Percentiles rank a stretch among this genome's conserved stretches.
phyloP scores from a whole-genome alignment of 257 asterid species.

The Primulina tabacum region DNA sequence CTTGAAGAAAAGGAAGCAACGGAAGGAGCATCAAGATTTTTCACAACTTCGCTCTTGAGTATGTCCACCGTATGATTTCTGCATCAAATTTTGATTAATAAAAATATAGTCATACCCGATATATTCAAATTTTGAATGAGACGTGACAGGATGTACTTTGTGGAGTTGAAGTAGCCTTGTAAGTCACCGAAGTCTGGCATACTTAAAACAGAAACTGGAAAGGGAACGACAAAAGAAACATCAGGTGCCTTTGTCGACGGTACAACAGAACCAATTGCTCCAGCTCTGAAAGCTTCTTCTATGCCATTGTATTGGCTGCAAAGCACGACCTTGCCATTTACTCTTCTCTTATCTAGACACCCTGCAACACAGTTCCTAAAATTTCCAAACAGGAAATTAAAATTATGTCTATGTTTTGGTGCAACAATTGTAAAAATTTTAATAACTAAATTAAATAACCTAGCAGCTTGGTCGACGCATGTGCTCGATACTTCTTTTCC shows the following conservation, averaged over 20 bases:
- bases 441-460: background rate
- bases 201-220: conserved; percentile 24
- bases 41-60: conserved; percentile 2
- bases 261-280: conserved; percentile 14
- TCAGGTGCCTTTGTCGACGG: background rate
- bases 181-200: background rate
- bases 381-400: background rate
- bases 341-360: conserved; percentile 25
- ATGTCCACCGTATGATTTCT: background rate
- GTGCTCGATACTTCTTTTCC: conserved; percentile 7
- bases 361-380: background rate
- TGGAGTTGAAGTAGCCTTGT: background rate
- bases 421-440: background rate
- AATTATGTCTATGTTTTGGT: background rate
- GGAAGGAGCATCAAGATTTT: background rate
- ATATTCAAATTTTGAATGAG: background rate
- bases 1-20: background rate
- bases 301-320: background rate
- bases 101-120: background rate
- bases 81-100: background rate
- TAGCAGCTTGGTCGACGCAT: background rate
- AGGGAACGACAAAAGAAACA: conserved; percentile 21
- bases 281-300: background rate
- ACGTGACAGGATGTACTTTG: background rate
- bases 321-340: conserved; percentile 28